A percentile compares a stretch with the other conserved stretches of the same genome.
phyloP scores from a whole-genome alignment of 192 early-diverging fungal species.

The Mortierella antarctica region DNA sequence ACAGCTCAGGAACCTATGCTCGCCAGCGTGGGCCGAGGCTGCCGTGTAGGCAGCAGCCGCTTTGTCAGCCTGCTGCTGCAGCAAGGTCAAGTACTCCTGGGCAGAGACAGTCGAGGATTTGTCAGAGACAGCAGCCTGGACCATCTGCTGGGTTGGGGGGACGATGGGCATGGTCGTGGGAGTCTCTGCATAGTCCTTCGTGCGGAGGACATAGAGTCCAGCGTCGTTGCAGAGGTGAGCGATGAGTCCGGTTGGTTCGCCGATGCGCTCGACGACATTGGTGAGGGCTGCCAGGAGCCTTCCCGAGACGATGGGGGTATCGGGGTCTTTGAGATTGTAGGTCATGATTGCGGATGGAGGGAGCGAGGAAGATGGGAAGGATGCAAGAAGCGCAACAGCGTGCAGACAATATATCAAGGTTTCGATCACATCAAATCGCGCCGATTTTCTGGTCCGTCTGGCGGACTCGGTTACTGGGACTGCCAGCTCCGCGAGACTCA shows the following conservation, averaged over 20 bases:
- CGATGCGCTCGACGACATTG: slow-evolving; percentile 47
- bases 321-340: slow-evolving; percentile 41
- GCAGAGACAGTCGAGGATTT: background rate
- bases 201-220: slow-evolving; percentile 39
- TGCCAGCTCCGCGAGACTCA: no score
- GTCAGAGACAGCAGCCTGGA: background rate
- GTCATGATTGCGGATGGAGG: background rate
- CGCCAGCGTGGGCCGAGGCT: background rate
- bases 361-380: no score
- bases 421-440: no score
- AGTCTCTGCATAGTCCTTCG: slow-evolving; percentile 27
- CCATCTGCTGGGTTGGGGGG: slow-evolving; percentile 21
- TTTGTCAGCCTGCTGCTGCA: slow-evolving; percentile 16
- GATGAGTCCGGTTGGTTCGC: slow-evolving; percentile 23
- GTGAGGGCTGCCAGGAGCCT: slow-evolving; percentile 37
- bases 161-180: slow-evolving; percentile 53
- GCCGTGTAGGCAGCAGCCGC: slow-evolving; percentile 2
- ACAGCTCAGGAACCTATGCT: slow-evolving; percentile 42
- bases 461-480: no score
- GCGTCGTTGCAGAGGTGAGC: slow-evolving; percentile 41
- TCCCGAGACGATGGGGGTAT: slow-evolving; percentile 52
- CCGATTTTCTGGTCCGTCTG: no score
- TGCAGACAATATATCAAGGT: no score
- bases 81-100: background rate
- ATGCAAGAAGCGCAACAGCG: no score